phyloP scores from a whole-genome alignment of 768 basidiomycete genomes.

The Melanogaster broomeanus region DNA sequence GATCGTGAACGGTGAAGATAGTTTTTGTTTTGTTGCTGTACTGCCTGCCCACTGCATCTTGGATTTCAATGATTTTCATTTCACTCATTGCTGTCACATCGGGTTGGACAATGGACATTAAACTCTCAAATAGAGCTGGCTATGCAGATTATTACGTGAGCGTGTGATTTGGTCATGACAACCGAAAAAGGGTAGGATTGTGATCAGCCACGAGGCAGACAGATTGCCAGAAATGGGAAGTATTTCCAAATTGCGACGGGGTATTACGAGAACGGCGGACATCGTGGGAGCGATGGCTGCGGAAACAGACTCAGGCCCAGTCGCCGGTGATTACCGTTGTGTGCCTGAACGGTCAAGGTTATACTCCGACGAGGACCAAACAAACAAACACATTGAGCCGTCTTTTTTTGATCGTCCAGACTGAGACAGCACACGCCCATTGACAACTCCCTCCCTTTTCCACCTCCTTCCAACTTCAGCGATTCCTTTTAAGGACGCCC shows the following conservation, averaged over 20 bases:
- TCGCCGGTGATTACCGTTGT: constrained; percentile 34
- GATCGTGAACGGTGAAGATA: neutral
- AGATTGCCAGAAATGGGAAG: too few relatives aligned
- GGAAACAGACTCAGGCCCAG: constrained; percentile 28
- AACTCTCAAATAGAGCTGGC: too few relatives aligned
- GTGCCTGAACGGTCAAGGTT: constrained; percentile 32
- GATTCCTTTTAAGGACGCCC: constrained; percentile 44
- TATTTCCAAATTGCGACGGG: constrained; percentile 8
- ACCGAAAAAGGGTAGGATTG: constrained; percentile 1
- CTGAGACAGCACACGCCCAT: constrained; percentile 40
- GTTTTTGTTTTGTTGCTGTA: neutral
- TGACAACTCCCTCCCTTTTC: constrained; percentile 43
- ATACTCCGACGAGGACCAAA: constrained; percentile 38
- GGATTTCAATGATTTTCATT: neutral
- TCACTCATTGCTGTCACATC: neutral
- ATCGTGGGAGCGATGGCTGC: constrained; percentile 38
- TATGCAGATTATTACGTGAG: too few relatives aligned
- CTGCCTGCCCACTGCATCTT: neutral
- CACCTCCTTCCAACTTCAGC: constrained; percentile 44
- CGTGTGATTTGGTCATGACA: constrained; percentile 2
- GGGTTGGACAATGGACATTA: too few relatives aligned
- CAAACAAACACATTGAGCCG: constrained; percentile 36
- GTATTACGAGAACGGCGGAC: constrained; percentile 25
- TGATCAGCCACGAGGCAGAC: constrained; percentile 9
- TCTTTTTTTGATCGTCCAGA: constrained; percentile 43